Conservation (phyloP, 2,329 filamentous ascomycete genomes). For the Tympanopsis confertula region DNA sequence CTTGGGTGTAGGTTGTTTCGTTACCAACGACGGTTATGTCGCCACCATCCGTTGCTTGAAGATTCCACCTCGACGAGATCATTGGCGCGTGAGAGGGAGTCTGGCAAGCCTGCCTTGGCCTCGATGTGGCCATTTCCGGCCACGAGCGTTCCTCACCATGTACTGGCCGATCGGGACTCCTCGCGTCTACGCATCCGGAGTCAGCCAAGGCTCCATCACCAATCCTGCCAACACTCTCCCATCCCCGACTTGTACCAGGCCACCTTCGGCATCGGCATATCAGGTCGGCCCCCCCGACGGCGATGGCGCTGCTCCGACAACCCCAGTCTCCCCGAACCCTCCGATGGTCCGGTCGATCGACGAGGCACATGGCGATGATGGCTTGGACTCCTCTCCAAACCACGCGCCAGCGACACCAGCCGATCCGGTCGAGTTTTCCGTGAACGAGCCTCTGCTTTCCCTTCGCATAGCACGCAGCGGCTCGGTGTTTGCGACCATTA, state of each 20-base stretch:
- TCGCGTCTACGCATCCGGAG: conserved; percentile 67
- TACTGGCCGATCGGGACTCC: conserved; percentile 86
- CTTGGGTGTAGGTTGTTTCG: no score
- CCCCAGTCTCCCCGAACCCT: conserved; percentile 6
- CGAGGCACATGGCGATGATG: conserved; percentile 12
- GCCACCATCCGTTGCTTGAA: no score
- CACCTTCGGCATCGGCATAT: conserved; percentile 5
- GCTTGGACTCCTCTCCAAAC: conserved; percentile 12
- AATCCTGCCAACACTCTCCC: conserved; percentile 39
- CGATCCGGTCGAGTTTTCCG: conserved; percentile 22
- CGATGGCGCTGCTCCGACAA: conserved; percentile 3
- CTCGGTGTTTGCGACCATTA: conserved; percentile 78
- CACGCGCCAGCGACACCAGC: conserved; percentile 11
- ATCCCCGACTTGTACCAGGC: background rate
- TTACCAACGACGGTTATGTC: no score
- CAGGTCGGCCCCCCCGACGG: conserved; percentile 6
- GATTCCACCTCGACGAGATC: no score
- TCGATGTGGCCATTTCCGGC: no score
- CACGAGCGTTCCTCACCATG: no score
- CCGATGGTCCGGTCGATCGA: conserved; percentile 7
- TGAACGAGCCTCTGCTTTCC: conserved; percentile 58
- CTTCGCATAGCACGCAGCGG: conserved; percentile 69
- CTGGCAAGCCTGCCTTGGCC: no score
- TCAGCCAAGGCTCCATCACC: conserved; percentile 38
- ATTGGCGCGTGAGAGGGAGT: no score